Evolutionary conservation across 345 rosid species (phyloP), one percentile per base, ranked within the genome.

Genomic region (Boechera divaricarpa): DNA sequence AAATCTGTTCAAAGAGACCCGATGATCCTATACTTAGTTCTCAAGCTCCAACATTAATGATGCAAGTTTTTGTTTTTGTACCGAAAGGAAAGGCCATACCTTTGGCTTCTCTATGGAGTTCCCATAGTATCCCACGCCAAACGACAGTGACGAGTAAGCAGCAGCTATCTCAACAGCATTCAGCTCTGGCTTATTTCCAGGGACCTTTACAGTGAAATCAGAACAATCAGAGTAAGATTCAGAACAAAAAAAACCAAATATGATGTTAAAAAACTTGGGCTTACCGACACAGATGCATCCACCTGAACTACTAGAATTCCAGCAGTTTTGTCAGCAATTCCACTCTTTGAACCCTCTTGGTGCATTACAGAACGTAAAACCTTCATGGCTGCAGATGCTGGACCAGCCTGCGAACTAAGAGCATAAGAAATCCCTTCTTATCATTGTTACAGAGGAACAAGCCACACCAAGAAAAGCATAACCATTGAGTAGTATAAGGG

Each of bases 101-200:
- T 89, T 95, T 61, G 99, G 99, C 77, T 89, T 84, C 52, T 80
- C 72, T 87, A 92, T 89, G 10, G 89, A 81, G 77, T 84, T 95
- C 73, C 98, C 98, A 79, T 87, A 85, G 83, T 88, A 95, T 83
- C 98, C 99, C 53, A 95, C 82, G 10, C 96, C 98, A 79, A 95
- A 92, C 13, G 99, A 95, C 63, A 67, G 63, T 21, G 96, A 86
- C 5, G 98, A 87, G 72, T 83, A 92, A 13, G 90, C 89, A 77
- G 99, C 99, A 21, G 97, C 96, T 35, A 95, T 91, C 86, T 95
- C 99, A 72, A 95, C 70, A 12, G 91, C 88, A 80, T 88, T 89
- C 63, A 95, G 85, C 73, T 75, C 80, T 2, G 85, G 81, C 21
- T 74, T 77, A 63, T 51, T 72, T 80, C 87, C 95, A 49, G 85